A percentile compares a stretch with the other conserved stretches of the same genome.
Evolutionary conservation across 305 asterid species (phyloP).

Genomic region (Fraxinus nigra): DNA sequence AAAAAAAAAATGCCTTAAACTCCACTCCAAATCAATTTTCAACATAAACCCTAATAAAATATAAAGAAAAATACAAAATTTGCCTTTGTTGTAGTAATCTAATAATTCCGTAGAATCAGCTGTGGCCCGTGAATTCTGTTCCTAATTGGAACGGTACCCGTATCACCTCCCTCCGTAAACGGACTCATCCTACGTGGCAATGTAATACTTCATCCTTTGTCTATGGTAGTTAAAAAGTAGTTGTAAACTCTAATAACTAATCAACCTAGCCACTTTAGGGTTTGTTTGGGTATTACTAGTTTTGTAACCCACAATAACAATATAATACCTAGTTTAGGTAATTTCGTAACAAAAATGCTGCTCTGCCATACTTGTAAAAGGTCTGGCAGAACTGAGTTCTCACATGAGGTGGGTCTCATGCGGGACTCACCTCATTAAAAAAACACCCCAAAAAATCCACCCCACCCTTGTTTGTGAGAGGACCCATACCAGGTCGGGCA

Average conservation of each 20-base stretch:
- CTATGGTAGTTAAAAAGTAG: slow-evolving; percentile 1
- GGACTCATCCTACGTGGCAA: neutral
- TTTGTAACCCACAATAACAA: neutral
- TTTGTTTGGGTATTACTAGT: neutral
- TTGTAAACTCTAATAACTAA: neutral
- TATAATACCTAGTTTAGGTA: neutral
- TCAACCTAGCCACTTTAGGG: neutral
- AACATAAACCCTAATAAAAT: slow-evolving; percentile 17
- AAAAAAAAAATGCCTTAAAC: slow-evolving; percentile 10
- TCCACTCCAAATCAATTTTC: slow-evolving; percentile 24
- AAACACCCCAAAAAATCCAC: no score
- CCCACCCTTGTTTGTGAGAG: no score
- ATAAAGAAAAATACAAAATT: neutral
- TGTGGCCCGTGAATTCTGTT: neutral
- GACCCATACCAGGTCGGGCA: no score
- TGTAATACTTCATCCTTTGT: neutral
- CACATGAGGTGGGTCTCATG: no score
- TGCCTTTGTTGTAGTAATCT: neutral
- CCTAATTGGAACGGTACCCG: neutral
- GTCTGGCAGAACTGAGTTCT: no score
- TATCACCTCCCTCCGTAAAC: neutral
- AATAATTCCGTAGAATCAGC: neutral
- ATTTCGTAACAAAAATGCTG: no score
- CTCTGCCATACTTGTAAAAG: no score
- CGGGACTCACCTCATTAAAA: no score